These are phyloP conservation scores for Liriodendron chinense DNA, from an alignment of 164 flowering plant genomes.

Conservation along the genomic window DNA sequence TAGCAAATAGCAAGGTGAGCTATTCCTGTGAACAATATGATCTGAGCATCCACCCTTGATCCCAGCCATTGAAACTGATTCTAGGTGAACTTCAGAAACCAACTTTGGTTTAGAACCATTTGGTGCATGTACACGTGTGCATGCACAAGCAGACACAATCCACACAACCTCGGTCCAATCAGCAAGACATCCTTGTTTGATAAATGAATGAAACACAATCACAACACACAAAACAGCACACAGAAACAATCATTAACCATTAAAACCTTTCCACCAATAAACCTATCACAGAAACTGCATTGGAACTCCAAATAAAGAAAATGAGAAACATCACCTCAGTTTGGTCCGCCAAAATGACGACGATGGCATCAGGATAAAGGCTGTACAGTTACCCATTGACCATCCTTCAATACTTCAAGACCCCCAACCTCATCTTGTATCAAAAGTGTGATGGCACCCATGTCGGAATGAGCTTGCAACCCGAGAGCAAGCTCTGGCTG, in stretches of 20 bases:
- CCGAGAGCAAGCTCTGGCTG: conserved; percentile 93
- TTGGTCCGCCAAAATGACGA: conserved; percentile 85
- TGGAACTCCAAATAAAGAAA: not conserved
- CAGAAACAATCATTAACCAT: not conserved
- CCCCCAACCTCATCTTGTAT: conserved; percentile 88
- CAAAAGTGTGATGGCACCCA: conserved; percentile 83
- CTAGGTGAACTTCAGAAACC: not conserved
- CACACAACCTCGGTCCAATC: not conserved
- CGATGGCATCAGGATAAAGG: conserved; percentile 71
- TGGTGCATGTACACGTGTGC: not conserved
- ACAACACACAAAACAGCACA: not conserved
- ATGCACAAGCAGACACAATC: not conserved
- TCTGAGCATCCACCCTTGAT: not conserved
- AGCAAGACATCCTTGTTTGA: not conserved
- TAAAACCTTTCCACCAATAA: not conserved
- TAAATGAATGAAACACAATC: too few species aligned
- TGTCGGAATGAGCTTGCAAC: conserved; percentile 87
- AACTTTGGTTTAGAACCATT: not conserved
- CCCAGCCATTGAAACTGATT: not conserved
- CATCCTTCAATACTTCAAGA: conserved; percentile 72
- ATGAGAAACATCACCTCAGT: conserved; percentile 56
- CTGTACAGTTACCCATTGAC: conserved; percentile 62
- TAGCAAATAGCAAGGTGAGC: not conserved
- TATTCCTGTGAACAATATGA: not conserved
- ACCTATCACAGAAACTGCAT: not conserved